Base-by-base conservation (phyloP, 768 basidiomycete species). In the Podaxis sp. region DNA sequence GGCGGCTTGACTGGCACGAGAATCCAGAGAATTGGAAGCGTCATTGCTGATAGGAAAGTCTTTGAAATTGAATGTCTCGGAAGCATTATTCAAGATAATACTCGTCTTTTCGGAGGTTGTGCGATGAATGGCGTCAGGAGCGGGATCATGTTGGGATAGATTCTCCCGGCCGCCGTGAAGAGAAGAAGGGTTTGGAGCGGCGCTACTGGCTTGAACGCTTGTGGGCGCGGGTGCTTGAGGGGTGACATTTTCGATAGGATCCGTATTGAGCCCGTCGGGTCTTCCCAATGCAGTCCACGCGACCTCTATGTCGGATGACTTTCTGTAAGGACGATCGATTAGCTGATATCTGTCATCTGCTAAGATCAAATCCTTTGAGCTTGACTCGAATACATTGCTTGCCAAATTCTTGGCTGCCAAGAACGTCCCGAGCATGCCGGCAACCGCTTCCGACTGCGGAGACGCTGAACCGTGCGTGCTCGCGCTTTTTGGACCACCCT, bases 331-430 rank as follows among this genome's bases (percentile, higher is more conserved):
- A 41, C 24, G 37, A 56, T 41, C 22, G 13, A 56, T n/a, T 24
- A 56, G 19, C 13, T 43, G 11, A 13, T 56, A 56, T n/a, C 55
- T 38, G 24, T 56, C 55, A 56, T 56, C 38, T 6, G 55, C 55
- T 17, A 56, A 24, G 55, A 56, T 56, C 38, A 56, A 15, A 15
- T 56, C 24, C 13, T 11, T 25, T 3, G 55, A 56, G 22, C 55
- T 56, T 25, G 55, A 56, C n/a, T 56, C 55, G 8, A 40, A 43
- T 27, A 15, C 55, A 4, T 27, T 22, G 17, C 40, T 56, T 2
- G 22, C 40, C 15, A 41, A 43, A 17, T 41, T 15, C 40, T 56
- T 56, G 8, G 37, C 55, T 43, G 55, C 40, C 17, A 36, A 15
- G 25, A 52, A 33, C 40, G 6, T 55, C 38, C 22, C 38, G 22